phyloP scores from a whole-genome alignment of 495 filamentous ascomycete genomes.

The Patellaria atrata region DNA sequence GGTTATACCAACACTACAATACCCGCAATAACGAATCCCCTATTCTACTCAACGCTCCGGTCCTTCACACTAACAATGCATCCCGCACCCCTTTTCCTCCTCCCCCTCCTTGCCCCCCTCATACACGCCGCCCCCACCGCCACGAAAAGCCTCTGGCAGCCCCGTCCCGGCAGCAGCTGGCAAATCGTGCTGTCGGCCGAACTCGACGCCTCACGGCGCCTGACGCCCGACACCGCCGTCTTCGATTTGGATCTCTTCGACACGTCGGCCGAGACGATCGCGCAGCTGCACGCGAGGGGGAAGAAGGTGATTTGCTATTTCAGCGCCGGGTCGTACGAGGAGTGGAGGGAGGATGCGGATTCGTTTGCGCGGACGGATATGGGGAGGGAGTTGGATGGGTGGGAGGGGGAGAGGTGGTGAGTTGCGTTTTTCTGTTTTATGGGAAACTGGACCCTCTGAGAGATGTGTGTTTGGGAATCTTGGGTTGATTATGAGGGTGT shows the following conservation, averaged over 20 bases:
- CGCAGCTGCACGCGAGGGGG: conserved; percentile 30
- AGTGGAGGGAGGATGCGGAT: conserved; percentile 40
- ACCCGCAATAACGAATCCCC: neutral
- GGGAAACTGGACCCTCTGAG: too few relatives aligned
- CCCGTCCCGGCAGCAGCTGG: conserved; percentile 16
- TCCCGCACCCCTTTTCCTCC: conserved; percentile 6
- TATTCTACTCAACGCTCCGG: conserved; percentile 2
- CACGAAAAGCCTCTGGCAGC: conserved; percentile 11
- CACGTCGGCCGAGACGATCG: conserved; percentile 33
- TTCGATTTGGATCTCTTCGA: conserved; percentile 52
- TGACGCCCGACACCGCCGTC: conserved; percentile 27
- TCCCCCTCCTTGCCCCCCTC: conserved; percentile 3
- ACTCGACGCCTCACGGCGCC: conserved; percentile 25
- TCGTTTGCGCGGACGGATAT: conserved; percentile 38
- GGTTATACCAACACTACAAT: conserved; percentile 8
- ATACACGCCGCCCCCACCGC: conserved; percentile 1
- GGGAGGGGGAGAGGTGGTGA: conserved; percentile 57
- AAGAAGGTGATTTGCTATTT: conserved; percentile 63
- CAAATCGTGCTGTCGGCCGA: conserved; percentile 28
- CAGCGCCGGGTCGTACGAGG: conserved; percentile 52
- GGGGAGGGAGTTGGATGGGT: conserved; percentile 43
- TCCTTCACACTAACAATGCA: too few relatives aligned
- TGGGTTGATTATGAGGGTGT: too few relatives aligned
- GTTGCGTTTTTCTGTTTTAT: too few relatives aligned
- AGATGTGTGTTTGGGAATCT: too few relatives aligned